Evolutionary conservation across 2,329 filamentous ascomycete species (phyloP).

Genomic region (Ceratocystis huliohia): DNA sequence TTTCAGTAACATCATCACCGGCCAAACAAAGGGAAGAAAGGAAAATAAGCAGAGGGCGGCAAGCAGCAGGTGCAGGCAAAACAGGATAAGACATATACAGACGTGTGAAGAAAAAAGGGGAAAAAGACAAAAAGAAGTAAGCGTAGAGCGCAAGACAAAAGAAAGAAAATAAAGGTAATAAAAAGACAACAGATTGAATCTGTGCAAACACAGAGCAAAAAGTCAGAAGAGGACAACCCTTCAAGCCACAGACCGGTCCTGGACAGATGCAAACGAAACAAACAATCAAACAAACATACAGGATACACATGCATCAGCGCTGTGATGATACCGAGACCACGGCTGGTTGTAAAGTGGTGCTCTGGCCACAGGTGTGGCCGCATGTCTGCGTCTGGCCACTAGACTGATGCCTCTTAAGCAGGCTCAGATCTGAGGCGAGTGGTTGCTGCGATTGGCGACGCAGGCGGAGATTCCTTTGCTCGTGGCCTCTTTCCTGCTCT

Average conservation of each 20-base stretch:
- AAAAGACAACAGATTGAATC: background rate
- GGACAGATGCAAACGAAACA: constrained; percentile 14
- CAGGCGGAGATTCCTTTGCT: background rate
- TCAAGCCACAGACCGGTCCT: too few species aligned
- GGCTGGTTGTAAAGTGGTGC: background rate
- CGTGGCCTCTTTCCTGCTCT: background rate
- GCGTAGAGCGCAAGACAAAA: background rate
- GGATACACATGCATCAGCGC: background rate
- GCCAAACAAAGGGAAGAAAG: constrained; percentile 8
- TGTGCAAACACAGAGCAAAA: constrained; percentile 9
- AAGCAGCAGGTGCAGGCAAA: constrained; percentile 7
- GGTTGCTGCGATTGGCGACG: background rate
- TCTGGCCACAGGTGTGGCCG: background rate
- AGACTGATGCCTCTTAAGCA: background rate
- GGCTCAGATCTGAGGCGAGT: background rate
- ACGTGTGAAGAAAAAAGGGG: background rate
- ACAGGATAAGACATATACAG: background rate
- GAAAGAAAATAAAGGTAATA: background rate
- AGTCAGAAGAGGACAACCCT: constrained; percentile 4
- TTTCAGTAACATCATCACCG: background rate
- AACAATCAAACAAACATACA: constrained; percentile 2
- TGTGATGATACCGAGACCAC: constrained; percentile 1
- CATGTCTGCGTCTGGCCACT: background rate
- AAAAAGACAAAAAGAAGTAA: background rate
- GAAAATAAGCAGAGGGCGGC: background rate